These are phyloP conservation scores for Nepenthes alata DNA, from an alignment of 179 eudicot species.

Conservation along the genomic window DNA sequence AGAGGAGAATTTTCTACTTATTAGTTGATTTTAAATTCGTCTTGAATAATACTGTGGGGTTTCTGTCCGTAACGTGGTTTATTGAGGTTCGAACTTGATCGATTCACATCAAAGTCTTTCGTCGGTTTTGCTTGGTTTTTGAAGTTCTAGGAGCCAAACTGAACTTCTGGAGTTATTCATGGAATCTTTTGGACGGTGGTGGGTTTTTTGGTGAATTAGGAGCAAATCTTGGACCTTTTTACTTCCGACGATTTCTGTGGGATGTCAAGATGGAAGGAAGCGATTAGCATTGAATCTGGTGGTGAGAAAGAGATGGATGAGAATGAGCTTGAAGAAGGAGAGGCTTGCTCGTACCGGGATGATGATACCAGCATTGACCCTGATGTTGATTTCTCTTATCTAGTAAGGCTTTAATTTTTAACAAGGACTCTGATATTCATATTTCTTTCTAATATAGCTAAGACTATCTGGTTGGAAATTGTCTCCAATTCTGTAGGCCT, in stretches of 20 bases:
- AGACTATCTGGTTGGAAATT: not conserved
- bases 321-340: conserved; percentile 84
- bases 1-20: not conserved
- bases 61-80: conserved; percentile 1
- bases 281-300: conserved; percentile 34
- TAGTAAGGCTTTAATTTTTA: conserved; percentile 35
- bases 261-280: conserved; percentile 64
- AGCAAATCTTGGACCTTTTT: conserved; percentile 10
- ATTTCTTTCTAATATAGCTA: conserved; percentile 2
- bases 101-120: conserved; percentile 18
- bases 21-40: conserved; percentile 5
- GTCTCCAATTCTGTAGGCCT: not conserved
- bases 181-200: conserved; percentile 5
- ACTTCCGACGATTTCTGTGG: conserved; percentile 50
- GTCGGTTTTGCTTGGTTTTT: conserved; percentile 23
- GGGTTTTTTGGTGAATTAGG: conserved; percentile 9
- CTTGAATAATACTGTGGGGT: conserved; percentile 14
- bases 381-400: conserved; percentile 79
- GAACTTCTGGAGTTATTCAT: conserved; percentile 11
- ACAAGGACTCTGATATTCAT: not conserved
- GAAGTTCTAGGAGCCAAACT: conserved; percentile 17
- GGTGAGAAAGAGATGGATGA: conserved; percentile 39
- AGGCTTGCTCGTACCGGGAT: conserved; percentile 46
- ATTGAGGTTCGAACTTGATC: conserved; percentile 38
- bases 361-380: conserved; percentile 62